Base-by-base conservation (phyloP, 345 rosid species). In the Erysimum cheiranthoides region DNA sequence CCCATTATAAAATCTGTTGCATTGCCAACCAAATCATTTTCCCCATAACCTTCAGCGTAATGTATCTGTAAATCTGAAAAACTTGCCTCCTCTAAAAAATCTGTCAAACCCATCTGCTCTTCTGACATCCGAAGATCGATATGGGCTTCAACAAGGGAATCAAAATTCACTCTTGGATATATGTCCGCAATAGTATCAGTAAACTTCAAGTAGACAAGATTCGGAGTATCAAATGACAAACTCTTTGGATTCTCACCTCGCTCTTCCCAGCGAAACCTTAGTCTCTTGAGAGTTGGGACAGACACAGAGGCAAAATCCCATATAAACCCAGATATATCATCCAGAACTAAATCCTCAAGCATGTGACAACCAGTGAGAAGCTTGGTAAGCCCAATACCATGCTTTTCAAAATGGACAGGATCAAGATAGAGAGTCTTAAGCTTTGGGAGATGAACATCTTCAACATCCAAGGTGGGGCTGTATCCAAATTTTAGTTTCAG, bases 391-490 rank as follows among this genome's bases (percentile, higher is more conserved):
- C 66, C 74, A 34, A 57, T 1, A 57, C 65, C 74, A 30, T 32
- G 6, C 13, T 70, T 6, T 70, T 57, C 49, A 32, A 30, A 45
- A 51, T 25, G n/a, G 6, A 8, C n/a, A 2, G 11, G n/a, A n/a
- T 18, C 14, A 18, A 59, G 1, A 59, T 2, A 10, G 0, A 71
- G 58, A 5, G 47, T 30, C 16, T 59, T 46, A 8, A 70, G 74
- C 36, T 70, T 70, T 9, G 57, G 74, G 27, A 70, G 74, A 68
- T 21, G 6, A 5, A 28, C 74, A 16, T 45, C 46, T 59, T 57
- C 35, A 18, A 69, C 18, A 4, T 45, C 56, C 1, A 45, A 8
- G 21, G 1, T 14, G n/a, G 46, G 46, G 4, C 18, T 28, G 11
- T 3, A 3, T 17, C 25, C 25, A 13, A 6, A 8, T 0, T 0